Evolutionary conservation across 306 rosid genomes (phyloP), one percentile per base, ranked within the genome.

Genomic region (Ochetophila trinervis): DNA sequence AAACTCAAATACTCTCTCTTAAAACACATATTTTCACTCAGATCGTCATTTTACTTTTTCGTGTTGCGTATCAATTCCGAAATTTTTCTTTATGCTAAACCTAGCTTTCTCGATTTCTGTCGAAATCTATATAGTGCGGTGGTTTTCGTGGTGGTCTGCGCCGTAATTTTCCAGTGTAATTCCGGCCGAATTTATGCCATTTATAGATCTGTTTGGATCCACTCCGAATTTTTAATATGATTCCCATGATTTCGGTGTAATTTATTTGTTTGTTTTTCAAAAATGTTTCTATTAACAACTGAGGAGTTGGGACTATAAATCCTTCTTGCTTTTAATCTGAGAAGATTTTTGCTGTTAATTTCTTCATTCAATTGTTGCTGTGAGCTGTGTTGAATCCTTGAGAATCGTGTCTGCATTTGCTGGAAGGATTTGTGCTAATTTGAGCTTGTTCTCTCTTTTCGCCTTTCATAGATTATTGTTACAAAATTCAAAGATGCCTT

Each of bases 401-500:
- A 7, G 9, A 50, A n/a, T 1, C 5, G 18, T 34, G 44, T n/a
- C 47, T 73, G 54, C 66, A 8, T 30, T 19, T 47, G 18, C 35
- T 23, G 40, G 37, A 58, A 49, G 49, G 21, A 21, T 23, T 54
- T 65, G 42, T 62, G 17, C 42, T 75, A 36, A 75, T 40, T 12
- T 22, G 62, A 55, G 49, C 24, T 21, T 74, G 42, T 60, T 17
- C 63, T 67, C 45, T 40, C 45, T 40, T 40, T 40, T 11, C 14
- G 10, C 16, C 16, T 63, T 60, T 52, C 71, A 60, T 64, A 49
- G 60, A 34, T 24, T 65, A 21, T 45, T 27, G 65, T 35, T 10
- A 37, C 42, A n/a, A 37, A 60, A 70, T 60, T 49, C 64, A 81
- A 52, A 57, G 69, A 94, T 90, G 99, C 96, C 97, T 53, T 94